Percentiles rank a stretch among this genome's conserved stretches.
Evolutionary conservation across 352 stramenopile species (phyloP).

Genomic region (Globisporangium perplexum): DNA sequence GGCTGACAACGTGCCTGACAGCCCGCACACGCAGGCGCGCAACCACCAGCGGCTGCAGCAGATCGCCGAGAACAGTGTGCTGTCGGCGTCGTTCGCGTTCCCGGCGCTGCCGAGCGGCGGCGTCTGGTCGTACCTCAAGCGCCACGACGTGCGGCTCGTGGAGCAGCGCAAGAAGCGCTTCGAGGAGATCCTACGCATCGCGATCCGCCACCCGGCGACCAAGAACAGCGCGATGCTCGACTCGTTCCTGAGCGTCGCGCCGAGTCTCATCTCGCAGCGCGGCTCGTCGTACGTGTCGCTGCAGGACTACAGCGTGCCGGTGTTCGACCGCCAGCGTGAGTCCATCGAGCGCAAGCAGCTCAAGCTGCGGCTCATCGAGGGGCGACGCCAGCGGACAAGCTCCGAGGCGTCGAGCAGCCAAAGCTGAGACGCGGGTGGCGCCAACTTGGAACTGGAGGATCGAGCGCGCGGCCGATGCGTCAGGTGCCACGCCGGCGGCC

Average conservation of each 20-base stretch:
- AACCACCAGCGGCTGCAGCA: conserved; percentile 19
- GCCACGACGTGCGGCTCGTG: conserved; percentile 70
- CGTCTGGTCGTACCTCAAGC: conserved; percentile 80
- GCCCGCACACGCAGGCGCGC: conserved; percentile 21
- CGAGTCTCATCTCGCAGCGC: conserved; percentile 41
- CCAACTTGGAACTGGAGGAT: no score
- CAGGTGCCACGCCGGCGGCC: no score
- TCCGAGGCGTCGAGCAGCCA: conserved; percentile 16
- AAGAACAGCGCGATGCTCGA: conserved; percentile 58
- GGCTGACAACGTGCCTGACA: conserved; percentile 15
- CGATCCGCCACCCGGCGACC: conserved; percentile 69
- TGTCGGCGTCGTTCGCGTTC: conserved; percentile 31
- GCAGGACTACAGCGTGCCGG: conserved; percentile 69
- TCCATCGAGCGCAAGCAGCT: conserved; percentile 71
- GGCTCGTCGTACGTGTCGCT: conserved; percentile 82
- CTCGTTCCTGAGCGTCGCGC: conserved; percentile 55
- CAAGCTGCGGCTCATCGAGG: conserved; percentile 67
- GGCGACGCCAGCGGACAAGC: conserved; percentile 35
- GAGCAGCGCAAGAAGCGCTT: conserved; percentile 79
- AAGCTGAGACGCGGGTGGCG: conserved; percentile 4
- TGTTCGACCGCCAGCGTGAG: conserved; percentile 68
- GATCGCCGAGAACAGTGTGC: conserved; percentile 21
- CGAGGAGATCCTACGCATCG: conserved; percentile 76
- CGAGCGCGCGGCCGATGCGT: no score
- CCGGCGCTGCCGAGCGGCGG: conserved; percentile 56